phyloP scores from a whole-genome alignment of 1,139 yeast species.

The Debaryomycetaceae sp. region DNA sequence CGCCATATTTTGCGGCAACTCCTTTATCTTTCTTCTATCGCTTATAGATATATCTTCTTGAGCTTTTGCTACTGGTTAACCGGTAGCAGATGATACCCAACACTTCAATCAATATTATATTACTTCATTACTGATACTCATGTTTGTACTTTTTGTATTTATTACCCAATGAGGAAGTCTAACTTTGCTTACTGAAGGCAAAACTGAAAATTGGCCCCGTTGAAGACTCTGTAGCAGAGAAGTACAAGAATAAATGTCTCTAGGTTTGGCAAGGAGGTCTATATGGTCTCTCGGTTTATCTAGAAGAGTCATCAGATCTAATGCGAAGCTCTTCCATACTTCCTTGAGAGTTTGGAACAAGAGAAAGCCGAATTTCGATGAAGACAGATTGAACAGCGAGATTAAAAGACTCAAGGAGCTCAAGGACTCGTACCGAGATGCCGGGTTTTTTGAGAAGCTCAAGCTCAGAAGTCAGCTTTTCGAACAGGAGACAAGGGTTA shows the following conservation, averaged over 20 bases:
- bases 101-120: too few relatives aligned
- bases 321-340: slow-evolving; percentile 1
- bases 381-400: slow-evolving; percentile 13
- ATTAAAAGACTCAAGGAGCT: slow-evolving; percentile 18
- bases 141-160: not conserved
- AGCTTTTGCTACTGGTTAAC: too few relatives aligned
- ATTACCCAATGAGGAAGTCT: slow-evolving; percentile 13
- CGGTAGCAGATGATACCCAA: too few relatives aligned
- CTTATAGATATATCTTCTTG: too few relatives aligned
- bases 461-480: slow-evolving; percentile 21
- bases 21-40: too few relatives aligned
- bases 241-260: slow-evolving; percentile 3
- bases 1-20: too few relatives aligned
- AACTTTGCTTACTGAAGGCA: slow-evolving; percentile 13
- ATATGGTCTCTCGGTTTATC: not conserved
- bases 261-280: slow-evolving; percentile 5
- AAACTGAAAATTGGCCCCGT: slow-evolving; percentile 3
- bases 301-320: not conserved
- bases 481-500: slow-evolving; percentile 23
- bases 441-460: slow-evolving; percentile 26
- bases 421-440: slow-evolving; percentile 20
- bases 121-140: too few relatives aligned
- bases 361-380: slow-evolving; percentile 10
- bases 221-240: not conserved
- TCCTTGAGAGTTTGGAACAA: slow-evolving; percentile 4